Base-by-base conservation (phyloP, 805 yeast genomes). In the Hyphopichia homilentoma region DNA sequence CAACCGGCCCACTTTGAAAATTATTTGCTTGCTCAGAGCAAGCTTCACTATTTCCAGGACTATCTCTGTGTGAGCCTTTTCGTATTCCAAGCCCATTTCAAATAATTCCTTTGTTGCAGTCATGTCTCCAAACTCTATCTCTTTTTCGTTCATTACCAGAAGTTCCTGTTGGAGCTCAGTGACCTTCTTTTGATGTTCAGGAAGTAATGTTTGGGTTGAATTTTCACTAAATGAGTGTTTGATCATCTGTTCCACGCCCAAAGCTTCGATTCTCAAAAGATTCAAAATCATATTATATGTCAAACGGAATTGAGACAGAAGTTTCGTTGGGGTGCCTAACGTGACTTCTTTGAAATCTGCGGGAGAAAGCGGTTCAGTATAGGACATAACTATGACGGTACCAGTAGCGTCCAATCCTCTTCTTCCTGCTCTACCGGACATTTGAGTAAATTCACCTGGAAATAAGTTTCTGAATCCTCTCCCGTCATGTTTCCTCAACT, bases 381-480 rank as follows among this genome's bases (percentile, higher is more conserved):
- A 84, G 2, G 94, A 71, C 94, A 93, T 87, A 5, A 89, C 78
- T 40, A 93, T 87, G 8, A 93, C 98, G 0, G 97, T 90, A 52
- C 98, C 98, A 0, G 84, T 86, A 14, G 79, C 65, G 65, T 93
- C 98, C 43, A 93, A 64, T 21, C 98, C 98, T 68, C 98, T 79
- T 63, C 98, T 79, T 39, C 98, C 98, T 0, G 98, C 98, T 59
- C 98, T 77, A 27, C 98, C 98, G 0, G 97, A 89, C 98, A 93
- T 93, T 61, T 90, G 98, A 0, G 97, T 93, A 54, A 90, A 93
- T 56, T 93, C 98, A 34, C 98, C 98, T 0, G 98, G 96, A 7
- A 82, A 70, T 39, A 93, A 68, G 50, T 82, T 76, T 58, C 98
- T 73, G 59, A 86, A 79, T 0, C 75, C 75, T 19, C 79, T 73